Conservation (phyloP, 2,329 filamentous ascomycete genomes). For the Sarocladiaceae sp. region DNA sequence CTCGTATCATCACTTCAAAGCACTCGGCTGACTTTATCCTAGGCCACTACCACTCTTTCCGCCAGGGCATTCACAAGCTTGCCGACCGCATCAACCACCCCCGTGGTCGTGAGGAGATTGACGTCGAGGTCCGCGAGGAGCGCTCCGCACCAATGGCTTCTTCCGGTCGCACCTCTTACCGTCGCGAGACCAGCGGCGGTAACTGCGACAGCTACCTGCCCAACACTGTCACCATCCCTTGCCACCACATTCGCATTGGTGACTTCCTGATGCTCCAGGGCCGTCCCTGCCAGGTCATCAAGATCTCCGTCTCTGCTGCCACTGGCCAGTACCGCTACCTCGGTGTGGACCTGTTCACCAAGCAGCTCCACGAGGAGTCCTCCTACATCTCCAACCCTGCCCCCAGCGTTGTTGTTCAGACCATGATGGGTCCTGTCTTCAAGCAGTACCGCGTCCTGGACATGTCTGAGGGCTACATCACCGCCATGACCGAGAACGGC, state of each 20-base stretch:
- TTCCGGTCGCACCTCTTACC: constrained; percentile 1
- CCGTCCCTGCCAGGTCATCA: constrained; percentile 99
- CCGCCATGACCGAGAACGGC: constrained; percentile 97
- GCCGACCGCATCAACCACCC: constrained; percentile 48
- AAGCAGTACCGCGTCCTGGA: constrained; percentile 99
- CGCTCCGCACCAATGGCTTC: constrained; percentile 14
- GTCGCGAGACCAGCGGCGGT: constrained; percentile 17
- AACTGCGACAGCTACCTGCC: constrained; percentile 34
- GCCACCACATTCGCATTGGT: constrained; percentile 98
- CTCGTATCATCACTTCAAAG: neutral
- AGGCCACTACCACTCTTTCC: constrained; percentile 57
- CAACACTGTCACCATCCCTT: constrained; percentile 95
- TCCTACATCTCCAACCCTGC: constrained; percentile 96
- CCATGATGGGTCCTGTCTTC: constrained; percentile 98
- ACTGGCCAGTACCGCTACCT: constrained; percentile 99
- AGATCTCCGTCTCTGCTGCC: constrained; percentile 95
- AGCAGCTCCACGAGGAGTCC: constrained; percentile 98
- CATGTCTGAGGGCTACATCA: constrained; percentile 78
- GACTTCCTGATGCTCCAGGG: constrained; percentile 98
- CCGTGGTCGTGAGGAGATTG: constrained; percentile 34
- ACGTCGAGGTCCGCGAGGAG: constrained; percentile 8
- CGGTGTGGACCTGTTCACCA: constrained; percentile 99
- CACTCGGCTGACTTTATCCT: neutral
- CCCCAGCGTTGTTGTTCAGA: constrained; percentile 95
- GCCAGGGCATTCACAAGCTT: constrained; percentile 49